These are phyloP conservation scores for Fraxinus dipetala DNA, from an alignment of 305 asterid species.

Conservation along the genomic window DNA sequence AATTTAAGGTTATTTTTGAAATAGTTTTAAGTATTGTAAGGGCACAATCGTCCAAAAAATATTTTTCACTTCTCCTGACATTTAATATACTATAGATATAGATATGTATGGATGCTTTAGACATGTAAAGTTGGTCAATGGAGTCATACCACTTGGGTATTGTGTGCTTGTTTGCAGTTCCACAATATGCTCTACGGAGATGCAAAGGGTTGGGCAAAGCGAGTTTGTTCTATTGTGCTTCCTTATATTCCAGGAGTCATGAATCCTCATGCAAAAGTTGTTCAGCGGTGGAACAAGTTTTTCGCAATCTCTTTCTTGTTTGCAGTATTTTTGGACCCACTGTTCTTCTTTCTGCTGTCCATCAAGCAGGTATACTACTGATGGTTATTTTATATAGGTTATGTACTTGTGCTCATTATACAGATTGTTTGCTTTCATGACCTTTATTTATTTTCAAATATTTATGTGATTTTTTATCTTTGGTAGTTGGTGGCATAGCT, in stretches of 20 bases:
- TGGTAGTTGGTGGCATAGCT: background rate
- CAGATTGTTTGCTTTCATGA: background rate
- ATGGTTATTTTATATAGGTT: background rate
- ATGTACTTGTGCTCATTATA: background rate
- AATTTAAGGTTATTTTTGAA: background rate
- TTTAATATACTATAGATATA: background rate
- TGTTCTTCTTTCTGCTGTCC: slow-evolving; percentile 65
- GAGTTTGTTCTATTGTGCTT: slow-evolving; percentile 38
- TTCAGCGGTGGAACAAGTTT: slow-evolving; percentile 81
- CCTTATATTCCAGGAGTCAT: slow-evolving; percentile 61
- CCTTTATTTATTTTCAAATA: background rate
- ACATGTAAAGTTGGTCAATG: background rate
- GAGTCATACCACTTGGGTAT: slow-evolving; percentile 16
- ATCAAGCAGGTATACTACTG: slow-evolving; percentile 52
- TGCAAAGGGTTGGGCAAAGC: slow-evolving; percentile 75
- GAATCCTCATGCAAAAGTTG: slow-evolving; percentile 63
- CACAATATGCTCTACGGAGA: slow-evolving; percentile 68
- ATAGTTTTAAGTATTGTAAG: background rate
- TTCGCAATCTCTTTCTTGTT: slow-evolving; percentile 64
- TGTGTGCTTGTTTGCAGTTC: slow-evolving; percentile 44
- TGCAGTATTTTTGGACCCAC: slow-evolving; percentile 73
- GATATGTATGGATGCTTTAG: background rate
- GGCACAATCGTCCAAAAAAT: background rate
- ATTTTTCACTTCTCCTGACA: background rate
- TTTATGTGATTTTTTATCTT: background rate